Evolutionary conservation across 139 green algal genomes (phyloP).

Genomic region (Coccomyxa sp.): DNA sequence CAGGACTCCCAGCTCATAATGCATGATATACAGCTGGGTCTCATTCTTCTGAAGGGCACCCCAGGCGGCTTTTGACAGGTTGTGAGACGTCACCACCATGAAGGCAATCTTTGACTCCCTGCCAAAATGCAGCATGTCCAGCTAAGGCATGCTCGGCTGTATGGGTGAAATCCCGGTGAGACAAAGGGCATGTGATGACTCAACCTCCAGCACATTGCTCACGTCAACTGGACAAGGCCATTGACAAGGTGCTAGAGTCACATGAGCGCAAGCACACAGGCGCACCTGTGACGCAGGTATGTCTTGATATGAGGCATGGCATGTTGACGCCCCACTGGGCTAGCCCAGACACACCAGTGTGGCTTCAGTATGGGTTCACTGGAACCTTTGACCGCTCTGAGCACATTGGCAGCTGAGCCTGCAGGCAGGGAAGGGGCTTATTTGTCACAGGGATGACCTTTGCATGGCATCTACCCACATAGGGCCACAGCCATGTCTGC

Average conservation of each 20-base stretch:
- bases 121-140: too few relatives aligned
- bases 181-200: too few relatives aligned
- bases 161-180: too few relatives aligned
- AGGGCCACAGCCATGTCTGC: not conserved
- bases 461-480: too few relatives aligned
- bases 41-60: conserved; percentile 61
- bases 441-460: too few relatives aligned
- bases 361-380: conserved; percentile 56
- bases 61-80: conserved; percentile 86
- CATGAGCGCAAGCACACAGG: not conserved
- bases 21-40: conserved; percentile 32
- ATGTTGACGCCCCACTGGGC: conserved; percentile 34
- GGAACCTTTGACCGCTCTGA: conserved; percentile 42
- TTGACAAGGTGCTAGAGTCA: too few relatives aligned
- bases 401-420: not conserved
- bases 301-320: conserved; percentile 86
- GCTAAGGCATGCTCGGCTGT: too few relatives aligned
- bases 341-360: conserved; percentile 35
- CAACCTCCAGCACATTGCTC: too few relatives aligned
- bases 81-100: conserved; percentile 62
- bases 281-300: conserved; percentile 43
- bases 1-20: conserved; percentile 80
- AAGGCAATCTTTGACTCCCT: conserved; percentile 48
- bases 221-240: too few relatives aligned
- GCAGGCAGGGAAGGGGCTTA: too few relatives aligned